Percentiles rank a stretch among this genome's conserved stretches.
Conservation (phyloP, 176 grass and related monocot genomes). For the Elaeis guineensis region DNA sequence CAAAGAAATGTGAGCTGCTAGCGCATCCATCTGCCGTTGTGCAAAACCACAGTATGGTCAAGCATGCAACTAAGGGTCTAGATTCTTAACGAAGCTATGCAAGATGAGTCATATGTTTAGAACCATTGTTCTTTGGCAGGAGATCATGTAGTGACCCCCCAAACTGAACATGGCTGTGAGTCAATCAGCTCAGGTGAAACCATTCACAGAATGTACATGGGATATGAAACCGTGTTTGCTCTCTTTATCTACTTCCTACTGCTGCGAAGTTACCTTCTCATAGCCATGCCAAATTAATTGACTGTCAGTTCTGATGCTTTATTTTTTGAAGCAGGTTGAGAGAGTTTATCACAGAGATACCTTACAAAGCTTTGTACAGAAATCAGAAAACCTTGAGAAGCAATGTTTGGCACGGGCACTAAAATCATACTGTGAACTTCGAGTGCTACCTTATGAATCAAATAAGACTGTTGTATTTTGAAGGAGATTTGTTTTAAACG, state of each 20-base stretch:
- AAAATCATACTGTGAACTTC: conserved; percentile 84
- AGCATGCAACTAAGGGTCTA: too few relatives aligned
- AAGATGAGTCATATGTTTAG: too few relatives aligned
- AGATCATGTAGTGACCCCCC: too few relatives aligned
- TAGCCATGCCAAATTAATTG: neutral
- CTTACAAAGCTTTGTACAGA: conserved; percentile 65
- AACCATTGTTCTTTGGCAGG: too few relatives aligned
- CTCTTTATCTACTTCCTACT: conserved; percentile 2
- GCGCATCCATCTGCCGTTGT: too few relatives aligned
- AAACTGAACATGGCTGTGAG: too few relatives aligned
- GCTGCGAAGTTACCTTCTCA: neutral
- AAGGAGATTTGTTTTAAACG: conserved; percentile 2
- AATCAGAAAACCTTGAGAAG: conserved; percentile 93
- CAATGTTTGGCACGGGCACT: conserved; percentile 82
- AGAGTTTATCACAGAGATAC: conserved; percentile 85
- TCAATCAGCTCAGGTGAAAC: too few relatives aligned
- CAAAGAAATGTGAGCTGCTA: too few relatives aligned
- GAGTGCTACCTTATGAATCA: conserved; percentile 66
- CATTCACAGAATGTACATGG: too few relatives aligned
- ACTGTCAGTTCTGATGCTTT: neutral
- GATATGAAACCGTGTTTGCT: neutral
- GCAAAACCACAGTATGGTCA: too few relatives aligned
- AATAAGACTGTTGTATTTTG: conserved; percentile 89
- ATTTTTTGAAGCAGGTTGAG: conserved; percentile 47
- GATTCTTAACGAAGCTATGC: too few relatives aligned